Percentiles rank a stretch among this genome's conserved stretches.
Conservation (phyloP, 1,139 yeast genomes). For the Petasospora rhodanensis region DNA sequence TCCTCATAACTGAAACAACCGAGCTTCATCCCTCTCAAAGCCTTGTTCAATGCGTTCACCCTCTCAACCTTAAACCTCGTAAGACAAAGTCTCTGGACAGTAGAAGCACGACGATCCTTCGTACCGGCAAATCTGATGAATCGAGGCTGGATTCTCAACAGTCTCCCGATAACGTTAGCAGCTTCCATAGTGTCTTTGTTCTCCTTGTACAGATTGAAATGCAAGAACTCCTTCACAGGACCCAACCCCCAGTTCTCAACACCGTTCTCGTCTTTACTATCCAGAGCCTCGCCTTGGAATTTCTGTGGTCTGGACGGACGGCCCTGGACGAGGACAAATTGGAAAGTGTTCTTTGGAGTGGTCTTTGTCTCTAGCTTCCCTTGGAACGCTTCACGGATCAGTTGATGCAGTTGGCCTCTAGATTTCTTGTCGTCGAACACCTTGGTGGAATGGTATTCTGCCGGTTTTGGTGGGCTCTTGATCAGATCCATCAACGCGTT, state of each 20-base stretch:
- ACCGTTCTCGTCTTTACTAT: conserved; percentile 45
- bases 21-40: conserved; percentile 64
- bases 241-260: conserved; percentile 55
- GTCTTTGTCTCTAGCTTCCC: conserved; percentile 78
- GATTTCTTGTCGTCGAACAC: conserved; percentile 60
- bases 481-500: conserved; percentile 54
- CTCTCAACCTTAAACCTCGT: conserved; percentile 73
- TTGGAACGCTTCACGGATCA: conserved; percentile 69
- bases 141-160: conserved; percentile 68
- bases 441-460: conserved; percentile 54
- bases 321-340: conserved; percentile 38
- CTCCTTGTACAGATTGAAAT: conserved; percentile 83
- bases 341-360: conserved; percentile 60
- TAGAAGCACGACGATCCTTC: conserved; percentile 93
- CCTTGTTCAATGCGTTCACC: conserved; percentile 69
- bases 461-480: conserved; percentile 39
- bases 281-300: conserved; percentile 34
- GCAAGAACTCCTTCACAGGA: conserved; percentile 60
- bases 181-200: conserved; percentile 98
- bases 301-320: conserved; percentile 35
- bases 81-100: conserved; percentile 79
- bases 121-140: conserved; percentile 86
- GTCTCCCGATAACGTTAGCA: conserved; percentile 66
- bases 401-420: conserved; percentile 74
- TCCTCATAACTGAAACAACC: conserved; percentile 77